Base-by-base conservation (phyloP, 768 basidiomycete genomes). In the Tulasnella sp. region DNA sequence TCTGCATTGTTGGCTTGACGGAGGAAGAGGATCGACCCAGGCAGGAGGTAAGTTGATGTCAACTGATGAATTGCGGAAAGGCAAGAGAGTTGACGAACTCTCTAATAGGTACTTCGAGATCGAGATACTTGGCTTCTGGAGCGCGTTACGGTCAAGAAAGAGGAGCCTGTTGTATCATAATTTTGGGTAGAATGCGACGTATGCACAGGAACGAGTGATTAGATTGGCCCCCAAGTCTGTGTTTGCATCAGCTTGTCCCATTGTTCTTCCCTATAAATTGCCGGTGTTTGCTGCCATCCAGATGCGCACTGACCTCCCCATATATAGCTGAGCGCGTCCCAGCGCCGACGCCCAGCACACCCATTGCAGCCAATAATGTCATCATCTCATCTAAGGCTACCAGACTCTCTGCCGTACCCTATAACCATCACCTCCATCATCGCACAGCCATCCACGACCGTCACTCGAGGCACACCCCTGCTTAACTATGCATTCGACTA, bases 401-500 rank as follows among this genome's bases (percentile, higher is more conserved):
- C 57, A 30, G 27, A 29, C n/a, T 31, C 48, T 22, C 80, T 94
- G 43, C 87, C 92, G 1, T 98, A 82, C 74, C 93, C 93, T 54
- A 79, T 98, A 67, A 87, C 80, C 63, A 71, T 98, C 68, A 76
- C 82, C 55, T 82, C 84, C 17, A 73, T 92, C 62, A 80, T 84
- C 65, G 77, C 78, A 4, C 66, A 63, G 7, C 65, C 76, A 0
- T 68, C 73, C 22, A 66, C 74, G 2, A 53, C 72, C 12, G 74
- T 98, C 38, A 67, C 75, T 19, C 82, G 88, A 64, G 90, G 91
- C 46, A 76, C 84, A 49, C 81, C 83, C 63, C 79, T 97, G 31
- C 76, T 97, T 65, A 87, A 82, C 69, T 92, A 92, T 68, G 86
- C 87, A 4, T 93, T 87, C 73, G 77, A 80, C 45, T 75, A 87